phyloP scores from a whole-genome alignment of 345 rosid species.

The Citrus unshiu region DNA sequence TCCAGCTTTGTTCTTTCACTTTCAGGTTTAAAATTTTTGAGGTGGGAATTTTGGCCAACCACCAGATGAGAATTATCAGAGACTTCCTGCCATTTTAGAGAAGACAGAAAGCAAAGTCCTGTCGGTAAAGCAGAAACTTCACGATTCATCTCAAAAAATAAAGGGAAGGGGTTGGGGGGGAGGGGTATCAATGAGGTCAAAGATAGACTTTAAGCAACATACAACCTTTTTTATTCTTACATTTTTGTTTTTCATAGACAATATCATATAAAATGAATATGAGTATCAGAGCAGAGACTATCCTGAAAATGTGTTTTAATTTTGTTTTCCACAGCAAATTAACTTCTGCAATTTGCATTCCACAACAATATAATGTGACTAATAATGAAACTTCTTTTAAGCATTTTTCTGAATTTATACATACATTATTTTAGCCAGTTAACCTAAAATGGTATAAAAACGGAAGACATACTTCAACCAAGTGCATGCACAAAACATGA shows the following conservation, averaged over 20 bases:
- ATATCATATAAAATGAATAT: not conserved
- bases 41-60: slow-evolving; percentile 21
- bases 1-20: slow-evolving; percentile 69
- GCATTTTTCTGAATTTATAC: not conserved
- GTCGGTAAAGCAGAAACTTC: not conserved
- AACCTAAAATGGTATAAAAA: not conserved
- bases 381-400: not conserved
- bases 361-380: not conserved
- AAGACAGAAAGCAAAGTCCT: not conserved
- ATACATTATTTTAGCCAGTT: no score
- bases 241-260: not conserved
- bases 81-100: slow-evolving; percentile 40
- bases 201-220: slow-evolving; percentile 12
- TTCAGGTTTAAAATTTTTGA: slow-evolving; percentile 43
- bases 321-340: not conserved
- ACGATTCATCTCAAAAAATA: not conserved
- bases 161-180: not conserved
- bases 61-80: slow-evolving; percentile 28
- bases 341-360: not conserved
- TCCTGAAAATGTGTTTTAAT: not conserved
- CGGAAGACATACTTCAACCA: not conserved
- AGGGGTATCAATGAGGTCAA: not conserved
- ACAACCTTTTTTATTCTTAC: not conserved
- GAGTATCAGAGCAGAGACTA: not conserved
- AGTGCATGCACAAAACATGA: not conserved